Conservation (phyloP, 2,329 filamentous ascomycete genomes). For the Hymenoscyphus fructigenus region DNA sequence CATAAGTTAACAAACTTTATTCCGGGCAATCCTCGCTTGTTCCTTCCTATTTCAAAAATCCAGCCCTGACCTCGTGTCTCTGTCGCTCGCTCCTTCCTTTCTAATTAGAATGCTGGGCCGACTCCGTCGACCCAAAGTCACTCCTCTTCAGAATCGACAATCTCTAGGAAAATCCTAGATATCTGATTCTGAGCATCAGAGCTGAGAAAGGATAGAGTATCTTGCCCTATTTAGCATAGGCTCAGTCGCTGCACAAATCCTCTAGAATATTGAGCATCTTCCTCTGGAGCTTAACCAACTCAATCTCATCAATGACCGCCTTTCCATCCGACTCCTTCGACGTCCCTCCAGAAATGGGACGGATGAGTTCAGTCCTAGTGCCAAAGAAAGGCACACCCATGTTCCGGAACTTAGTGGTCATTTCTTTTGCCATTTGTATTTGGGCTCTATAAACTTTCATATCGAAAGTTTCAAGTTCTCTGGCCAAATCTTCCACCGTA, state of each 20-base stretch:
- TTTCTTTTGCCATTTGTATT: constrained; percentile 57
- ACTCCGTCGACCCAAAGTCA: too few relatives aligned
- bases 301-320: constrained; percentile 39
- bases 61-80: too few relatives aligned
- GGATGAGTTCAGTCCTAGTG: constrained; percentile 45
- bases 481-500: constrained; percentile 44
- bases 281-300: constrained; percentile 45
- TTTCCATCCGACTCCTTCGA: constrained; percentile 24
- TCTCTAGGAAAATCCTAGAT: too few relatives aligned
- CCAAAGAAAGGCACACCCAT: constrained; percentile 63
- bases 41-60: too few relatives aligned
- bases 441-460: constrained; percentile 61
- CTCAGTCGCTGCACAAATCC: constrained; percentile 45
- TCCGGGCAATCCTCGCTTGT: too few relatives aligned
- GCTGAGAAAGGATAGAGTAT: too few relatives aligned
- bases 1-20: too few relatives aligned
- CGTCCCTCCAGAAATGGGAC: constrained; percentile 26
- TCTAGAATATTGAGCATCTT: constrained; percentile 50
- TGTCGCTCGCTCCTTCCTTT: too few relatives aligned
- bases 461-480: constrained; percentile 59
- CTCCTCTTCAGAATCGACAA: too few relatives aligned
- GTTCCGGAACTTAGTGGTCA: constrained; percentile 53
- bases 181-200: too few relatives aligned
- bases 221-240: too few relatives aligned
- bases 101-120: too few relatives aligned